Base-by-base conservation (phyloP, 2,329 filamentous ascomycete species). In the Didymella glomerata region DNA sequence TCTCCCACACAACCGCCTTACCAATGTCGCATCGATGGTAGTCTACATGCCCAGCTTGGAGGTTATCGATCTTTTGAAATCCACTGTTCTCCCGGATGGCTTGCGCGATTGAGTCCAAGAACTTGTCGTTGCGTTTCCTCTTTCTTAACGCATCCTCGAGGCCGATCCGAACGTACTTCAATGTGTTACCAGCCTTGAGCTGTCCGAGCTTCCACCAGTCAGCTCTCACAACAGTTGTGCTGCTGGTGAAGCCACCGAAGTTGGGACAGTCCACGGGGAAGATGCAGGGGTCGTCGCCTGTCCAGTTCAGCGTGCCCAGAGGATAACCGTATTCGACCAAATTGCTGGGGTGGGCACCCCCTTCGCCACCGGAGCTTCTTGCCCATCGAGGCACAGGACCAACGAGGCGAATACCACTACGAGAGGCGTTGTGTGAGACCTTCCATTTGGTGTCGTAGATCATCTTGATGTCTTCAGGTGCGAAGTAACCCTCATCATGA, bases 201-300 rank as follows among this genome's bases (percentile, higher is more conserved):
- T 89, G 86, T 0, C 86, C 86, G 11, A 89, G 67, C 65, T 87
- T 86, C 85, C 85, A 88, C 66, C 83, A 80, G 49, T 88, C 85
- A 1, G 81, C 85, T 57, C 81, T 82, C 28, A 86, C 79, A 13
- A 87, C 78, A 0, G 85, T 88, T 2, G 82, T 81, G 13, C 79
- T 82, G 30, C 81, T 85, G 0, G 86, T 79, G 58, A 88, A 87
- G 0, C 86, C 86, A 7, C 86, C 86, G 57, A 88, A 82, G 62
- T 87, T 85, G 0, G 86, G 86, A 49, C 81, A 81, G 66, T 88
- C 86, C 5, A 84, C 78, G 0, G 85, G 81, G 48, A 88, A 86
- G 18, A 88, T 82, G n/a, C 84, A 84, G 2, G 84, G 82, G 34
- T 85, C 84, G 57, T 88, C 85, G 4, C 86, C 86, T 0, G 85